Conservation (phyloP, 805 yeast genomes). For the Sungouiozyma intestinalis region DNA sequence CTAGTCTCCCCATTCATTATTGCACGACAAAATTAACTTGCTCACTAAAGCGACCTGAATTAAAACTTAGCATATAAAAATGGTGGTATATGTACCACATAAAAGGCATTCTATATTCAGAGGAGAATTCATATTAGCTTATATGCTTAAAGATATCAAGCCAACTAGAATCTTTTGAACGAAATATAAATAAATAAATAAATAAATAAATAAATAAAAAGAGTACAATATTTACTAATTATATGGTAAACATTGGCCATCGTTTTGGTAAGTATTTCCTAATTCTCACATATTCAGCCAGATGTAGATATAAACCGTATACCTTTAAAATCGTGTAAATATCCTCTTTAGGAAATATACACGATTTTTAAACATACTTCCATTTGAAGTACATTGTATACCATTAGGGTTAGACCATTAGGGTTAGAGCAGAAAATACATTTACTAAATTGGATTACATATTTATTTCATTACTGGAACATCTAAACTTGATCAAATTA, state of each 20-base stretch:
- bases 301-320: neutral
- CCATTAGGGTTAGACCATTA: neutral
- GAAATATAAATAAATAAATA: neutral
- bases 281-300: neutral
- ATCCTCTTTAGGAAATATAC: conserved; percentile 3
- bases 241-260: neutral
- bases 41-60: too few species aligned
- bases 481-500: too few species aligned
- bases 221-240: neutral
- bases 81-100: too few species aligned
- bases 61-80: too few species aligned
- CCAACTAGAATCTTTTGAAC: neutral
- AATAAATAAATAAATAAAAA: conserved; percentile 1
- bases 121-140: too few species aligned
- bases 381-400: neutral
- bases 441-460: too few species aligned
- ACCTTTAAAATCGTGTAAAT: conserved; percentile 3
- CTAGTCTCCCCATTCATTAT: too few species aligned
- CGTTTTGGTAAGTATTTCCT: neutral
- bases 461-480: too few species aligned
- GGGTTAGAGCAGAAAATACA: too few species aligned
- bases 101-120: too few species aligned
- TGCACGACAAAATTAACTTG: too few species aligned
- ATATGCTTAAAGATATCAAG: neutral
- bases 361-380: neutral